Percentiles rank a stretch among this genome's conserved stretches.
Evolutionary conservation across 768 basidiomycete species (phyloP).

Genomic region (Roridomyces roridus): DNA sequence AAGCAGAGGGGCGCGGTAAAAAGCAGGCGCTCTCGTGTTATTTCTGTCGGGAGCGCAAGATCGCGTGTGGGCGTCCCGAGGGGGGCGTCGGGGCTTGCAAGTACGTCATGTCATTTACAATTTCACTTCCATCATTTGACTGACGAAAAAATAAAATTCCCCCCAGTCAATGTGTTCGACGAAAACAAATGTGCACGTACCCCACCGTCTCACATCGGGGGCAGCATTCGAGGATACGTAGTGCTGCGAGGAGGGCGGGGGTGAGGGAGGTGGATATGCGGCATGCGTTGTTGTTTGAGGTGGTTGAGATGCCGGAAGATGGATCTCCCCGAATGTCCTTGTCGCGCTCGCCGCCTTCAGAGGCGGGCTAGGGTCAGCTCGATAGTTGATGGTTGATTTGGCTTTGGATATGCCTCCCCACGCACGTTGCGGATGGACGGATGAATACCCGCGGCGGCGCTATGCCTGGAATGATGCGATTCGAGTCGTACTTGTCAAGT

Average conservation of each 20-base stretch:
- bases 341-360: too few species aligned
- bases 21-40: neutral
- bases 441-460: too few species aligned
- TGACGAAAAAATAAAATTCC: too few species aligned
- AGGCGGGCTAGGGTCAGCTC: too few species aligned
- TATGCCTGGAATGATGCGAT: too few species aligned
- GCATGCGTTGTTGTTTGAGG: too few species aligned
- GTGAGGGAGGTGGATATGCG: neutral
- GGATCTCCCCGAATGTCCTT: too few species aligned
- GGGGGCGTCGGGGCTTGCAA: neutral
- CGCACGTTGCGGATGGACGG: too few species aligned
- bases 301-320: too few species aligned
- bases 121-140: neutral
- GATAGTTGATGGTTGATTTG: too few species aligned
- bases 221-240: neutral
- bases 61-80: neutral
- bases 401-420: too few species aligned
- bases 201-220: neutral
- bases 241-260: neutral
- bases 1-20: neutral
- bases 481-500: too few species aligned
- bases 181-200: neutral
- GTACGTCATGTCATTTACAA: neutral
- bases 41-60: constrained; percentile 1
- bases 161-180: constrained; percentile 2